Evolutionary conservation across 1,284 basidiomycete species (phyloP), one percentile per base, ranked within the genome.

Genomic region (Lentinula novae-zelandiae): DNA sequence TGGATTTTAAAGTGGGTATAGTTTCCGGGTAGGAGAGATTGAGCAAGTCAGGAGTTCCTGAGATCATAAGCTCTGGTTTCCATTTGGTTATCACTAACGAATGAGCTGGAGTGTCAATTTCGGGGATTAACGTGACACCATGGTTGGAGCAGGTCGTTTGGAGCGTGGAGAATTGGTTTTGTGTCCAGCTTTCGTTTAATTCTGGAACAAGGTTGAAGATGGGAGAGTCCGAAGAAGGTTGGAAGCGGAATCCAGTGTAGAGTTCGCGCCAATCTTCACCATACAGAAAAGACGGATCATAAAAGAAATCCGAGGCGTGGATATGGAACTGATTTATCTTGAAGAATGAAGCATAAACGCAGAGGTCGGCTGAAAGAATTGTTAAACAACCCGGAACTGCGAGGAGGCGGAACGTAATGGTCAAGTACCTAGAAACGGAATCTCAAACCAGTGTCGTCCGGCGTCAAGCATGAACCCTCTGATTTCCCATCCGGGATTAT

Each of bases 401-500:
- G 27, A 27, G 27, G 27, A 27, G 27, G 3, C 27, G 27, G 27
- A 4, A 27, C 27, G 27, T 27, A 27, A 17, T 31, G 6, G 22
- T 4, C 13, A 33, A 66, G 60, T 48, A 71, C 75, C 66, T 27
- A 75, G 65, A 53, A 75, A 75, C 38, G 68, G 66, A 0, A 70
- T 62, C 7, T 69, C 60, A 50, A 71, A 76, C 69, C 70, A 76
- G 61, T 76, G 74, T 1, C 74, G 68, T n/a, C 73, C 74, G 15
- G 65, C 69, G 60, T 76, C 74, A 0, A 77, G 68, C 76, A 77
- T 74, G 60, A 77, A 75, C 0, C 75, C 76, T 53, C 75, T 69
- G 6, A 75, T 64, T 53, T 71, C 71, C 76, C 75, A 77, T 2
- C 74, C 75, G 0, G 75, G 75, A 12, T 67, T 60, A 60, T 77